phyloP scores from a whole-genome alignment of 768 basidiomycete species.

The Amyloporia xantha region DNA sequence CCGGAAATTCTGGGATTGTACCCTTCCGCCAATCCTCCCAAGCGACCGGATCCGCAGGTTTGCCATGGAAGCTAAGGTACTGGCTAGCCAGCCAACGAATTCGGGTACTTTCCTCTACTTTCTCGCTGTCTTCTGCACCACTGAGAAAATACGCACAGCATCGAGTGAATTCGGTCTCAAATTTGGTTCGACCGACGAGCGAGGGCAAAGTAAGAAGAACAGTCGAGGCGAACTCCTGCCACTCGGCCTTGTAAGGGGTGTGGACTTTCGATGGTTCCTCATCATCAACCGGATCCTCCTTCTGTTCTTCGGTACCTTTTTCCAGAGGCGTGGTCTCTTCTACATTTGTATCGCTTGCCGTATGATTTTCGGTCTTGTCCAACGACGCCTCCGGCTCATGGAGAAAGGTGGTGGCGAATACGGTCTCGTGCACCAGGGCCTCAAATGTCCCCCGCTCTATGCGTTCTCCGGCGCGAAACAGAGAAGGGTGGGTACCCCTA shows the following conservation, averaged over 20 bases:
- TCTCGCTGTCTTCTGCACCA: conserved; percentile 39
- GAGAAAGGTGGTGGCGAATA: conserved; percentile 67
- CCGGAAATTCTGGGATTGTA: conserved; percentile 36
- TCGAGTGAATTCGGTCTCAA: conserved; percentile 66
- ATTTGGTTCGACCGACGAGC: conserved; percentile 44
- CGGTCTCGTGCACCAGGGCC: conserved; percentile 74
- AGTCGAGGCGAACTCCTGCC: conserved; percentile 60
- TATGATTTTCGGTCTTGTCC: neutral
- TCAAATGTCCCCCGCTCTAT: conserved; percentile 69
- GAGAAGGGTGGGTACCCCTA: conserved; percentile 63
- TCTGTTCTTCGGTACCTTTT: neutral
- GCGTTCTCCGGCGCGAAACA: conserved; percentile 34
- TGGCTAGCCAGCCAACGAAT: conserved; percentile 61
- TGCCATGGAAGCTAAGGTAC: conserved; percentile 55
- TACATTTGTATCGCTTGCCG: neutral
- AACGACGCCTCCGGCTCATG: neutral
- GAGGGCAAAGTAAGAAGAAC: conserved; percentile 56
- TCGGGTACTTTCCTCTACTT: conserved; percentile 34
- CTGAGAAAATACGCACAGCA: conserved; percentile 60
- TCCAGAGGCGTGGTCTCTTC: neutral
- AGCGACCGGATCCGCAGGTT: conserved; percentile 39
- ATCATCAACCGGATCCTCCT: neutral
- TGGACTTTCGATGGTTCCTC: neutral
- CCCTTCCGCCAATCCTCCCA: conserved; percentile 58
- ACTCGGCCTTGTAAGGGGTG: conserved; percentile 28